Evolutionary conservation across 805 yeast species (phyloP).

Genomic region (Saturnispora saitoi): DNA sequence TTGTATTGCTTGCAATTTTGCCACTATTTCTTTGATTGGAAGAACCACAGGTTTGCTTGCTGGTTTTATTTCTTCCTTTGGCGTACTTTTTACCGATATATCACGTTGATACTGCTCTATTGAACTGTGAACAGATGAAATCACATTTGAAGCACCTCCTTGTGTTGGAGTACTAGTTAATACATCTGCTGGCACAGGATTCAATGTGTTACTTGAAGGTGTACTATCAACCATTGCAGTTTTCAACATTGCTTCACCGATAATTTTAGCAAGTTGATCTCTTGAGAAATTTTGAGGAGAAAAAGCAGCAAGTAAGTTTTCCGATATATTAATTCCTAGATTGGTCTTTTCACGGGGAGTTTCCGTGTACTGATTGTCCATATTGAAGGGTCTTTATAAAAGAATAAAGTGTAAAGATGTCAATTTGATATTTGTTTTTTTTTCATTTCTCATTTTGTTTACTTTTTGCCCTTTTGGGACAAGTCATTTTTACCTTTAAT

Average conservation of each 20-base stretch:
- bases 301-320: not conserved
- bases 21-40: conserved; percentile 7
- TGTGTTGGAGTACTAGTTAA: conserved; percentile 5
- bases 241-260: conserved; percentile 4
- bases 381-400: not conserved
- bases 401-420: not conserved
- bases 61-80: not conserved
- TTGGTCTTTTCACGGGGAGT: not conserved
- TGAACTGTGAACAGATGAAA: not conserved
- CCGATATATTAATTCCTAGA: not conserved
- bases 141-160: not conserved
- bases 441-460: conserved; percentile 7
- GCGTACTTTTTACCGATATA: not conserved
- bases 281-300: not conserved
- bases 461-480: conserved; percentile 12
- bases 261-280: not conserved
- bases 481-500: not conserved
- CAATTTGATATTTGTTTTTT: not conserved
- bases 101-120: not conserved
- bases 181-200: not conserved
- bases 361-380: not conserved
- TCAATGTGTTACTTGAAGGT: not conserved
- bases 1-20: conserved; percentile 9
- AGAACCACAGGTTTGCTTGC: conserved; percentile 1
- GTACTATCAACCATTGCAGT: conserved; percentile 1